Conservation (phyloP, 1,284 basidiomycete species). For the Trichosporon asahii region DNA sequence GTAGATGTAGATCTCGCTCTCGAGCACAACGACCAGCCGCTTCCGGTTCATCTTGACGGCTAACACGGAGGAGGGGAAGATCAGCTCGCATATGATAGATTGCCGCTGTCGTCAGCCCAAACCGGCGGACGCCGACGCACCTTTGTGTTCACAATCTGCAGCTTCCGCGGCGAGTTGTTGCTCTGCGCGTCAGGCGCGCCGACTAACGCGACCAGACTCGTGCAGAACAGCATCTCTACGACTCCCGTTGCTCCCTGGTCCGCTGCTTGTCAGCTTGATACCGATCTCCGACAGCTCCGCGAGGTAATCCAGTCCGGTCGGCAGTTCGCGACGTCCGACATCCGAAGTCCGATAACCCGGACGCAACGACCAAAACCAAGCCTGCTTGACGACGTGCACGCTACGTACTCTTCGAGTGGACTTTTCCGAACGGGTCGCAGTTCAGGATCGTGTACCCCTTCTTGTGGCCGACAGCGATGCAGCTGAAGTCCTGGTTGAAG, state of each 20-base stretch:
- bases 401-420: conserved; percentile 68
- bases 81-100: conserved; percentile 97
- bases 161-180: conserved; percentile 78
- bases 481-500: conserved; percentile 56
- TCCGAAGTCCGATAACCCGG: neutral
- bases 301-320: no score
- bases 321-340: neutral
- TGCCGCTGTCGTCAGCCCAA: conserved; percentile 63
- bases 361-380: neutral
- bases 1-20: conserved; percentile 96
- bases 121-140: conserved; percentile 53
- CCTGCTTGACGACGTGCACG: neutral
- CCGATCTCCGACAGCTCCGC: no score
- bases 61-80: conserved; percentile 93
- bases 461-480: conserved; percentile 89
- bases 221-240: conserved; percentile 99
- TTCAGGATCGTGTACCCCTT: conserved; percentile 97
- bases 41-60: conserved; percentile 96
- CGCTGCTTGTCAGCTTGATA: conserved; percentile 42
- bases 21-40: conserved; percentile 90
- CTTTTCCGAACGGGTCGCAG: conserved; percentile 94
- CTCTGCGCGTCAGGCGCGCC: conserved; percentile 82
- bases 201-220: conserved; percentile 91
- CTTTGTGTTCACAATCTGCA: conserved; percentile 98
- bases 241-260: conserved; percentile 91